These are phyloP conservation scores for Stagonosporopsis tanaceti DNA, from an alignment of 2,329 filamentous ascomycete genomes.

Conservation along the genomic window DNA sequence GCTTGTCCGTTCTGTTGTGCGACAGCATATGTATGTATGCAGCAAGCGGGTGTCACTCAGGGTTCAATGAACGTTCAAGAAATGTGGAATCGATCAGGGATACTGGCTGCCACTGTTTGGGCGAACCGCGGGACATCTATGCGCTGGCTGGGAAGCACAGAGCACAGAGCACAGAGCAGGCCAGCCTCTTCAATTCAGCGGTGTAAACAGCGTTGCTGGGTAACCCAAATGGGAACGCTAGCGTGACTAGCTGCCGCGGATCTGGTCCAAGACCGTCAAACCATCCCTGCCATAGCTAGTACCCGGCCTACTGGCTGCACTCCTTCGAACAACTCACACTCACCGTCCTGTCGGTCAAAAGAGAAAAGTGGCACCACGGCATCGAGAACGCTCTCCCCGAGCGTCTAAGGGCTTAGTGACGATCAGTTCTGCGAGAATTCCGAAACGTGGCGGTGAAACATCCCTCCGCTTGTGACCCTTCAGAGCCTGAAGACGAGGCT, in stretches of 20 bases:
- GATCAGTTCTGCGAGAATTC: neutral
- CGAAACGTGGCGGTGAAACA: slow-evolving; percentile 20
- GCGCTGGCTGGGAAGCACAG: slow-evolving; percentile 28
- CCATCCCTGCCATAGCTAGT: slow-evolving; percentile 22
- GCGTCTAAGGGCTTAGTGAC: slow-evolving; percentile 10
- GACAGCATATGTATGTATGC: slow-evolving; percentile 15
- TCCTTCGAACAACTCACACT: slow-evolving; percentile 21
- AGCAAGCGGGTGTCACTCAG: slow-evolving; percentile 22
- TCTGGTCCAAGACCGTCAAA: neutral
- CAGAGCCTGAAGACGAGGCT: slow-evolving; percentile 2
- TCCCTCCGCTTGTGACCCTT: slow-evolving; percentile 9
- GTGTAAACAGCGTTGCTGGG: slow-evolving; percentile 26
- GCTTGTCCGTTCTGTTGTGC: slow-evolving; percentile 17
- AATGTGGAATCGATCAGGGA: slow-evolving; percentile 19
- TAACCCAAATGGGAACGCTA: slow-evolving; percentile 25
- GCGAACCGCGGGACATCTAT: slow-evolving; percentile 26
- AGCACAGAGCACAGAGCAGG: slow-evolving; percentile 6
- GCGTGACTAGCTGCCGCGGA: slow-evolving; percentile 8
- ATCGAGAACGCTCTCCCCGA: slow-evolving; percentile 14
- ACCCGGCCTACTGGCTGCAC: slow-evolving; percentile 10
- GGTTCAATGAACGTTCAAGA: slow-evolving; percentile 24
- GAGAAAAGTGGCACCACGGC: slow-evolving; percentile 12
- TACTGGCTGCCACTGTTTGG: slow-evolving; percentile 14
- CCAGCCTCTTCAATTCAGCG: slow-evolving; percentile 9
- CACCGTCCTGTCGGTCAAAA: slow-evolving; percentile 16